Conservation (phyloP, 2,329 filamentous ascomycete genomes). For the Cladosporium sp. region DNA sequence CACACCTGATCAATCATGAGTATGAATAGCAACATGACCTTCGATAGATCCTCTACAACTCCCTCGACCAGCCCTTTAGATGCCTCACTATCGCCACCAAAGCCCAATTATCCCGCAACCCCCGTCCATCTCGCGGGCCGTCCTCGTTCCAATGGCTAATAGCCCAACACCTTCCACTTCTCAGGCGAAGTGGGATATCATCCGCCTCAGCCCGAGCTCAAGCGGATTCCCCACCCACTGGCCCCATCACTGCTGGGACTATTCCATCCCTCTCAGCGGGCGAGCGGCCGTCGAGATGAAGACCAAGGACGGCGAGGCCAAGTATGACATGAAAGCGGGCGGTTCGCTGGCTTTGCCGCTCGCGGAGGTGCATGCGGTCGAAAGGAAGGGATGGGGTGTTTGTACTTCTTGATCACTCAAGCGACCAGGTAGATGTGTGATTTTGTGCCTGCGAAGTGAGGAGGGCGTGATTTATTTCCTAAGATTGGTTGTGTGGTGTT, state of each 20-base stretch:
- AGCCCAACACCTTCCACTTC: too few species aligned
- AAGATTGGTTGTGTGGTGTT: too few species aligned
- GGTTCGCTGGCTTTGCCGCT: conserved; percentile 15
- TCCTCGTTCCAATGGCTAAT: background rate
- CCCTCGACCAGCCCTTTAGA: too few species aligned
- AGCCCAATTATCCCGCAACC: background rate
- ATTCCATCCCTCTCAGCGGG: conserved; percentile 12
- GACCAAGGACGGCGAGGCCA: conserved; percentile 15
- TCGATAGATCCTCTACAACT: too few species aligned
- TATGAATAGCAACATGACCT: too few species aligned
- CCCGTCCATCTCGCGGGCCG: background rate
- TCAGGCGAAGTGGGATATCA: too few species aligned
- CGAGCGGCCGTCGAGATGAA: conserved; percentile 14
- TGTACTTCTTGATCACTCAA: conserved; percentile 17
- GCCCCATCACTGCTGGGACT: conserved; percentile 14
- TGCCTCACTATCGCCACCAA: too few species aligned
- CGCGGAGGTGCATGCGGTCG: conserved; percentile 17
- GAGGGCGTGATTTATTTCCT: too few species aligned
- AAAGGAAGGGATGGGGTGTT: conserved; percentile 15
- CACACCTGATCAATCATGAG: too few species aligned
- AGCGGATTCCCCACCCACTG: conserved; percentile 16
- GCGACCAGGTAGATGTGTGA: conserved; percentile 16
- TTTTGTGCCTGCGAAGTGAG: conserved; percentile 10
- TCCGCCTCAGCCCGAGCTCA: background rate
- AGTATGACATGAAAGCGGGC: conserved; percentile 15